These are phyloP conservation scores for Kodamaea ohmeri DNA, from an alignment of 1,139 yeast species.

Conservation along the genomic window DNA sequence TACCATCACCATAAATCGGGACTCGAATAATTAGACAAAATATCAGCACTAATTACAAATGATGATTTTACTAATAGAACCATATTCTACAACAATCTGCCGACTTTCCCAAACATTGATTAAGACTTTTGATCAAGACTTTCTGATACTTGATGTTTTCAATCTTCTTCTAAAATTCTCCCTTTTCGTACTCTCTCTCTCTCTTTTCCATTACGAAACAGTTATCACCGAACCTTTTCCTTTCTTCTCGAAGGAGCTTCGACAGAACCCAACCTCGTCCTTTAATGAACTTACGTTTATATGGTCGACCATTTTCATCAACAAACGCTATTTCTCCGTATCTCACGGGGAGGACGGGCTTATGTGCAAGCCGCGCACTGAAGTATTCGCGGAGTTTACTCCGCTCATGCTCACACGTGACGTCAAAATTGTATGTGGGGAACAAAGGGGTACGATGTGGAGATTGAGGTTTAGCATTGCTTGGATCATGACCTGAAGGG, in stretches of 20 bases:
- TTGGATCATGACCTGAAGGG: too few species aligned
- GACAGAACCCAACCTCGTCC: conserved; percentile 17
- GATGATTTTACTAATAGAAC: too few species aligned
- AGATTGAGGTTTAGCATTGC: neutral
- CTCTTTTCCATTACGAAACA: conserved; percentile 1
- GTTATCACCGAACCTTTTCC: conserved; percentile 5
- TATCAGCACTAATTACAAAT: too few species aligned
- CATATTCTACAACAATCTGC: too few species aligned
- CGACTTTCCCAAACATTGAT: too few species aligned
- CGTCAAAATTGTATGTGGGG: conserved; percentile 7
- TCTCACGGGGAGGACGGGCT: conserved; percentile 1
- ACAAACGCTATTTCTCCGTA: conserved; percentile 4
- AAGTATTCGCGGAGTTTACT: conserved; percentile 6
- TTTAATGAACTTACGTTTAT: conserved; percentile 12
- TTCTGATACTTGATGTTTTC: too few species aligned
- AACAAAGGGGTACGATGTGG: neutral
- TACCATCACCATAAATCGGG: too few species aligned
- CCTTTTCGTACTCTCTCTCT: neutral
- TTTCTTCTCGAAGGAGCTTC: conserved; percentile 11
- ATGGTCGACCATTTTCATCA: conserved; percentile 7
- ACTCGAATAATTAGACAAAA: too few species aligned
- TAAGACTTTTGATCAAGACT: too few species aligned
- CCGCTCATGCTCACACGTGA: conserved; percentile 9
- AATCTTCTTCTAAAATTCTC: neutral
- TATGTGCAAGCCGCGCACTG: conserved; percentile 1